phyloP scores from a whole-genome alignment of 805 yeast genomes.

The Debaryomyces prosopidis region DNA sequence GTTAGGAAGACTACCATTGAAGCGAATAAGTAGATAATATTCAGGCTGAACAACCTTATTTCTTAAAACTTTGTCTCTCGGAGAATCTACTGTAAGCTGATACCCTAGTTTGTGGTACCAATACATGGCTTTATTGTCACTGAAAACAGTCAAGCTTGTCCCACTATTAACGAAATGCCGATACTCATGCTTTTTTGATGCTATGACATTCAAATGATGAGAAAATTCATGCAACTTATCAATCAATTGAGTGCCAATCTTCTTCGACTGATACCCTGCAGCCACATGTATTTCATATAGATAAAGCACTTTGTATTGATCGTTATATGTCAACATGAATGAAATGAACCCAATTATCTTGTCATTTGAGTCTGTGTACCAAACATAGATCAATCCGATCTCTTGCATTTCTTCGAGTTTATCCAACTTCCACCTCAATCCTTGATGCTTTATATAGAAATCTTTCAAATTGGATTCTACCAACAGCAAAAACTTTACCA shows the following conservation, averaged over 20 bases:
- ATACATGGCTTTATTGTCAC: constrained; percentile 42
- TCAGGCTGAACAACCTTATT: constrained; percentile 40
- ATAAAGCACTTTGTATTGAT: constrained; percentile 42
- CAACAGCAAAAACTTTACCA: constrained; percentile 18
- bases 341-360: constrained; percentile 47
- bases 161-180: constrained; percentile 19
- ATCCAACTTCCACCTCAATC: constrained; percentile 40
- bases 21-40: constrained; percentile 33
- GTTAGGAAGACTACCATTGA: neutral
- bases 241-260: constrained; percentile 44
- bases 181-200: neutral
- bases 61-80: constrained; percentile 41
- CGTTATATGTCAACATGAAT: constrained; percentile 43
- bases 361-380: constrained; percentile 20
- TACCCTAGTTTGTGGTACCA: constrained; percentile 49
- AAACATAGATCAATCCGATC: constrained; percentile 45
- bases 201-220: constrained; percentile 5
- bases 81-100: constrained; percentile 39
- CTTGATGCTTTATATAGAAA: constrained; percentile 28
- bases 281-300: constrained; percentile 58
- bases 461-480: constrained; percentile 28
- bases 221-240: constrained; percentile 33
- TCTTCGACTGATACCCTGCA: constrained; percentile 29
- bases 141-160: constrained; percentile 51
- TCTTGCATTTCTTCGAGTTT: constrained; percentile 50